Base-by-base conservation (phyloP, 768 basidiomycete genomes). In the Kwoniella sp. region DNA sequence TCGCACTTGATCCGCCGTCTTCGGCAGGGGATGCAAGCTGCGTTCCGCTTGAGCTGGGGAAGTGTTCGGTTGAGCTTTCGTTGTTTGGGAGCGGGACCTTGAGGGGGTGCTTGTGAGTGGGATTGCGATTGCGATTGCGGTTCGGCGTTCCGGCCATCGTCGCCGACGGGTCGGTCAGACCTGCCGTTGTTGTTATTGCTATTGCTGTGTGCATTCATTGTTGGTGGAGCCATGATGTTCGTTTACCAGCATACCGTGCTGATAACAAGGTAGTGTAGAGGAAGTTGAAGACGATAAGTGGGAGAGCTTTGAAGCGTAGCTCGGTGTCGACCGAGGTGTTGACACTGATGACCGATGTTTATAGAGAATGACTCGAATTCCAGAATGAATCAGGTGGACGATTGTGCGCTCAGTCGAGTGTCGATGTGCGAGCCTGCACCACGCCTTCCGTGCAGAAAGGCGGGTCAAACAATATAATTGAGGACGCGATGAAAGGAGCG, bases 1-100 rank as follows among this genome's bases (percentile, higher is more conserved):
- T 70, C 69, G 30, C 69, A 70, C 29, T 70, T 70, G 57, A 70
- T 70, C 5, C 69, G 48, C 7, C 69, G n/a, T 25, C 69, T 25
- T 50, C 69, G 53, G 52, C 69, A 70, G 9, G 69, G 69, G 7
- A 70, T 22, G 47, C 69, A 70, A n/a, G 69, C 69, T 28, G 65
- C 60, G 30, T 70, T 70, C 15, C 69, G 55, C 48, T 66, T 66
- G 17, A 70, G 51, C 23, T 70, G 69, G 20, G 65, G 63, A n/a
- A 63, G 20, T 0, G 67, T 65, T 26, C 67, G 26, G 26, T 69
- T 64, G 13, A 69, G 58, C 38, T 69, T 69, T 17, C 67, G 52
- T 34, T 64, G 62, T 55, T 66, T 66, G 4, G n/a, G 56, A 26
- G 59, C 23, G 0, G 57, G 41, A 45, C 41, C 41, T 11, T 45